Evolutionary conservation across 306 rosid species (phyloP).

Genomic region (Trifolium subterraneum): DNA sequence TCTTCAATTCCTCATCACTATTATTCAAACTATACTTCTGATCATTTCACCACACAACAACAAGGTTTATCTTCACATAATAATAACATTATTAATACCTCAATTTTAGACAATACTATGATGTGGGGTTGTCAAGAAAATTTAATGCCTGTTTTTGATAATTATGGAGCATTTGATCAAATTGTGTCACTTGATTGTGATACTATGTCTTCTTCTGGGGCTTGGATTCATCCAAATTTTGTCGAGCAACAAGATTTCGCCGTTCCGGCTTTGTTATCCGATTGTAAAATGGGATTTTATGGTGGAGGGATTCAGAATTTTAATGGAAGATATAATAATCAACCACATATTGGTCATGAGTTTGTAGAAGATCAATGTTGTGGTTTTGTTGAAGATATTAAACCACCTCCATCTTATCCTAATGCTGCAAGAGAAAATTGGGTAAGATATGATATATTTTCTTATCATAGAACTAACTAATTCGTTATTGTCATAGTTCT

Average conservation of each 20-base stretch:
- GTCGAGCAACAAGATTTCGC: constrained; percentile 43
- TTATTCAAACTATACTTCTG: constrained; percentile 52
- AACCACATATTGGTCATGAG: constrained; percentile 29
- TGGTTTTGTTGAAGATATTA: constrained; percentile 56
- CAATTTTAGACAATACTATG: constrained; percentile 33
- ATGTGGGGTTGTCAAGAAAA: constrained; percentile 54
- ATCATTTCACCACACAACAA: constrained; percentile 7
- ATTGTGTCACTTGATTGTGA: constrained; percentile 45
- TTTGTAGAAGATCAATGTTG: constrained; percentile 60
- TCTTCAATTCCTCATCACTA: constrained; percentile 53
- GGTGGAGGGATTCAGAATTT: constrained; percentile 48
- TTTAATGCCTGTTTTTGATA: constrained; percentile 50
- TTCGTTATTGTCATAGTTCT: not conserved
- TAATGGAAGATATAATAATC: constrained; percentile 40
- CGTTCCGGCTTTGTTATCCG: constrained; percentile 44
- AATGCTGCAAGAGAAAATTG: constrained; percentile 50
- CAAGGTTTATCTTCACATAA: not conserved
- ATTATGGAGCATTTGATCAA: constrained; percentile 48
- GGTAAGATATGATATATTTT: constrained; percentile 41
- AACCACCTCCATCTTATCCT: constrained; percentile 47
- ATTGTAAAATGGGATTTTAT: constrained; percentile 46
- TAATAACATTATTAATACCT: not conserved
- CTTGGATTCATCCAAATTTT: constrained; percentile 41
- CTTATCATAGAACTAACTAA: not conserved
- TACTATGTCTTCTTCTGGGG: constrained; percentile 41